phyloP scores from a whole-genome alignment of 306 rosid species.

The Lagenaria siceraria region DNA sequence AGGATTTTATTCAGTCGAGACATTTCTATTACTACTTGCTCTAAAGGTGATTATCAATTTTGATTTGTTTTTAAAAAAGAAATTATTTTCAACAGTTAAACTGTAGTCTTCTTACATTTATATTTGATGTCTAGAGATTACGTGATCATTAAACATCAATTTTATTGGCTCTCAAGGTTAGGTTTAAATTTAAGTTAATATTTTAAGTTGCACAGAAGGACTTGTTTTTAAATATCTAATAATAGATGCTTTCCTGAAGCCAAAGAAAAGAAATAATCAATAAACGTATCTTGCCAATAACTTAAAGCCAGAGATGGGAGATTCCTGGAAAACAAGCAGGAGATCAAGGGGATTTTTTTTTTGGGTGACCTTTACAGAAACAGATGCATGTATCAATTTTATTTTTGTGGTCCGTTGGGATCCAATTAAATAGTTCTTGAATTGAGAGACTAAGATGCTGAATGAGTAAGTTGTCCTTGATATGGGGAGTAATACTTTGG shows the following conservation, averaged over 20 bases:
- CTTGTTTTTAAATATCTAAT: neutral
- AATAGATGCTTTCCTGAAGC: neutral
- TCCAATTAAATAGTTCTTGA: neutral
- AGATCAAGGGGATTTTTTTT: neutral
- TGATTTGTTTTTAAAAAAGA: neutral
- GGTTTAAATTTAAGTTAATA: neutral
- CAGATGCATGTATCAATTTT: neutral
- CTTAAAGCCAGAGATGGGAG: neutral
- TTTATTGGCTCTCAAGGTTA: neutral
- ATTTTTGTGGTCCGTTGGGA: neutral
- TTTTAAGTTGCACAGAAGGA: neutral
- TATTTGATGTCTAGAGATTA: neutral
- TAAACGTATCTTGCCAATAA: neutral
- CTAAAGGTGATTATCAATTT: conserved; percentile 54
- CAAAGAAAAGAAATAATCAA: neutral
- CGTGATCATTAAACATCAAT: neutral
- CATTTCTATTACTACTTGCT: conserved; percentile 87
- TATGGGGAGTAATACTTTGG: neutral
- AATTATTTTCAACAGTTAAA: neutral
- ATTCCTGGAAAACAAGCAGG: neutral
- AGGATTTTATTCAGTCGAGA: conserved; percentile 90
- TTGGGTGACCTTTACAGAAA: neutral
- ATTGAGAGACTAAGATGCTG: neutral
- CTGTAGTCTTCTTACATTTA: neutral
- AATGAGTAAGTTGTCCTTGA: neutral